These are phyloP conservation scores for Chloranthus sessilifolius DNA, from an alignment of 164 flowering plant genomes.

Conservation along the genomic window DNA sequence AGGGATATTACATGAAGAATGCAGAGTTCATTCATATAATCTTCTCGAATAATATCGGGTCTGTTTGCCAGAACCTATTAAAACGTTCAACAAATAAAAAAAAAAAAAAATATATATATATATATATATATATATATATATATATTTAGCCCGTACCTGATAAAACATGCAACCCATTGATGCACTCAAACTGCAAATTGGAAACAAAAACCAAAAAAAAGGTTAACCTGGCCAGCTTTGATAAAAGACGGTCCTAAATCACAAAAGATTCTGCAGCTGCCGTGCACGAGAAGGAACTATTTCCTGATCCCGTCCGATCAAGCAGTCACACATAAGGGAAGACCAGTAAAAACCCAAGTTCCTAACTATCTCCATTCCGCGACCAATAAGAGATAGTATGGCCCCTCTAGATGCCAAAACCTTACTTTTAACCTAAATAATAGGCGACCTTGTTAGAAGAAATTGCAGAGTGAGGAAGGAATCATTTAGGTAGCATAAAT, in stretches of 20 bases:
- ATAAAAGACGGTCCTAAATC: constrained; percentile 95
- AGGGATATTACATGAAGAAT: too few relatives aligned
- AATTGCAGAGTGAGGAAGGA: background rate
- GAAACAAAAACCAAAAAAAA: background rate
- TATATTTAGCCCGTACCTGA: too few relatives aligned
- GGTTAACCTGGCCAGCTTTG: constrained; percentile 91
- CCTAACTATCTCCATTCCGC: constrained; percentile 96
- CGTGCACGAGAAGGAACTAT: constrained; percentile 90
- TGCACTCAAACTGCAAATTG: too few relatives aligned
- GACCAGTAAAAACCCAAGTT: constrained; percentile 88
- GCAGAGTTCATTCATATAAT: constrained; percentile 99
- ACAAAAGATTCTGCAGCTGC: constrained; percentile 81
- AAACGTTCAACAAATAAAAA: background rate
- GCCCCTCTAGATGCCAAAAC: constrained; percentile 89
- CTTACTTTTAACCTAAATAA: constrained; percentile 69
- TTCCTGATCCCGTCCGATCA: constrained; percentile 86
- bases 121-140: too few relatives aligned
- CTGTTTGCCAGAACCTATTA: constrained; percentile 92
- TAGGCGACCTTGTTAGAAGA: constrained; percentile 1
- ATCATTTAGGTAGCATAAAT: background rate
- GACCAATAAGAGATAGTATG: constrained; percentile 55
- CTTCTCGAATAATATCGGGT: constrained; percentile 96
- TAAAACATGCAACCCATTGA: too few relatives aligned
- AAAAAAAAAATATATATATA: too few relatives aligned
- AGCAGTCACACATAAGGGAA: constrained; percentile 62